phyloP scores from a whole-genome alignment of 768 basidiomycete species.

The Boletus tylopilopsis region DNA sequence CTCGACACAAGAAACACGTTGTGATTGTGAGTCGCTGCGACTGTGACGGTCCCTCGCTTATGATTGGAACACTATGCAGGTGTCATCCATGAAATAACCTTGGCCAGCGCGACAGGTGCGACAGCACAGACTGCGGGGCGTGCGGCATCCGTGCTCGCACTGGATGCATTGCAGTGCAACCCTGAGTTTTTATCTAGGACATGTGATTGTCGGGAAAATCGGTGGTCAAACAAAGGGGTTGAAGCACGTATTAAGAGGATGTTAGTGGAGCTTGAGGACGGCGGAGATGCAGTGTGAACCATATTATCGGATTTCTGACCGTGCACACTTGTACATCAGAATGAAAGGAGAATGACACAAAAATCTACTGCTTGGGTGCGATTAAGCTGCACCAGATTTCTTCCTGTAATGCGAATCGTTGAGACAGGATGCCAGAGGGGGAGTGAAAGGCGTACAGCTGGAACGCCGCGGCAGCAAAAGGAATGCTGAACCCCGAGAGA shows the following conservation, averaged over 20 bases:
- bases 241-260: slow-evolving; percentile 36
- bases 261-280: slow-evolving; percentile 23
- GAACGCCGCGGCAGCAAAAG: slow-evolving; percentile 56
- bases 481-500: slow-evolving; percentile 57
- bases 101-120: slow-evolving; percentile 54
- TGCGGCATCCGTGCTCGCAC: slow-evolving; percentile 56
- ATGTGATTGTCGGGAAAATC: slow-evolving; percentile 59
- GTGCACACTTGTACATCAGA: slow-evolving; percentile 7
- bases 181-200: slow-evolving; percentile 55
- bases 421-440: neutral
- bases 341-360: neutral
- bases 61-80: slow-evolving; percentile 42
- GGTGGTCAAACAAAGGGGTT: slow-evolving; percentile 33
- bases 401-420: slow-evolving; percentile 33
- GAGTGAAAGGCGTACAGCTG: slow-evolving; percentile 53
- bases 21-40: slow-evolving; percentile 44
- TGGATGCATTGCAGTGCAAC: slow-evolving; percentile 68
- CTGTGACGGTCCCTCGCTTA: slow-evolving; percentile 12
- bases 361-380: slow-evolving; percentile 10
- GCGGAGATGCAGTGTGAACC: slow-evolving; percentile 13
- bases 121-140: slow-evolving; percentile 55
- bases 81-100: slow-evolving; percentile 59
- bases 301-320: neutral
- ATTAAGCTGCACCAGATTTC: slow-evolving; percentile 32
- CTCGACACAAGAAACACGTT: slow-evolving; percentile 36